Base-by-base conservation (phyloP, 2,329 filamentous ascomycete genomes). In the Cercospora janseana region DNA sequence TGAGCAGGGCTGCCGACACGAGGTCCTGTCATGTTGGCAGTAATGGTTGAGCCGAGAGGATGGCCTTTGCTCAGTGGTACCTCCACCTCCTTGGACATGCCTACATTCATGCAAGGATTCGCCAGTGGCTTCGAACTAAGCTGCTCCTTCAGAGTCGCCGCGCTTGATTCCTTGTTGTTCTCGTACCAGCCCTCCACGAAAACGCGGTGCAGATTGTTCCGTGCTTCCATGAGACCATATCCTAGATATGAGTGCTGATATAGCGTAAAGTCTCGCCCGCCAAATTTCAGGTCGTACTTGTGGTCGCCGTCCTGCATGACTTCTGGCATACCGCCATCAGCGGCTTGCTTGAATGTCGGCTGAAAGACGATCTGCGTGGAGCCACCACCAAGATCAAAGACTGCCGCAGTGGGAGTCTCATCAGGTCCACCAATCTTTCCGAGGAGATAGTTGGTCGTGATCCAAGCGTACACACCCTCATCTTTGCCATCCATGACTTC, bases 351-450 rank as follows among this genome's bases (percentile, higher is more conserved):
- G 73, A 95, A 98, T 44, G 86, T 95, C 16, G 94, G 94, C 76
- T 98, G 84, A 71, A 97, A 98, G 60, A 98, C 94, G 66, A 98
- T 96, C 75, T 98, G 93, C 10, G 94, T 98, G 16, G 91, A 96
- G 46, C 93, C 84, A 31, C 93, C 93, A 57, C 93, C 93, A 41
- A 98, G 85, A 68, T 98, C 93, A 65, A 98, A 95, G 52, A 96
- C 83, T 43, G 93, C 93, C 31, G 93, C 94, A 1, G 93, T 97
- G 43, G 89, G 87, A 56, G 82, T 89, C 69, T 91, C 83, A 67
- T 96, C 92, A 2, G 90, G 88, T 8, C 88, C 87, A 52, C 93
- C 93, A 70, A 98, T 97, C 75, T 97, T 97, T 65, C 92, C 92
- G 18, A 98, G 82, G 31, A 98, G 85, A 72, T 98, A 98, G 78